Percentiles rank a stretch among this genome's conserved stretches.
These are phyloP conservation scores for Phialophora macrospora DNA, from an alignment of 2,329 filamentous ascomycete genomes.

Conservation along the genomic window DNA sequence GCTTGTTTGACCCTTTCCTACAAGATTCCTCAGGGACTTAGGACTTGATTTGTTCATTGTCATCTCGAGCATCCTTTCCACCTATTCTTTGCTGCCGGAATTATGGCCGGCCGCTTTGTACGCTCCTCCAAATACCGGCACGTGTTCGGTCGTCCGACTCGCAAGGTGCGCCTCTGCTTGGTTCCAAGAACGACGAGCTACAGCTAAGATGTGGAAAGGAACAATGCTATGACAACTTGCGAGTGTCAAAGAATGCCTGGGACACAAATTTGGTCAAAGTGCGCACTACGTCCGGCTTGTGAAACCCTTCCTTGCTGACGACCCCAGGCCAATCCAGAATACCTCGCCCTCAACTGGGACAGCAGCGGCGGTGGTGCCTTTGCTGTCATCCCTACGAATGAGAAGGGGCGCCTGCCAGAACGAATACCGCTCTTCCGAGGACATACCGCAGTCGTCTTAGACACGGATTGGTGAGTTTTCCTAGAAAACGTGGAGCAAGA, in stretches of 20 bases:
- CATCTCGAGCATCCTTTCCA: neutral
- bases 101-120: conserved; percentile 74
- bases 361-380: conserved; percentile 94
- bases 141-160: conserved; percentile 93
- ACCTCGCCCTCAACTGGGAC: conserved; percentile 98
- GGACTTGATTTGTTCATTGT: conserved; percentile 12
- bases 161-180: conserved; percentile 64
- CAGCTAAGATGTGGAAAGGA: conserved; percentile 60
- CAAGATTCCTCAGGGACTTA: conserved; percentile 10
- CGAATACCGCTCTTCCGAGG: conserved; percentile 93
- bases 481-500: conserved; percentile 13
- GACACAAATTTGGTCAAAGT: conserved; percentile 99
- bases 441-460: conserved; percentile 91
- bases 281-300: conserved; percentile 46
- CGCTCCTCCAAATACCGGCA: conserved; percentile 80
- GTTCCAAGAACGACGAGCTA: conserved; percentile 12
- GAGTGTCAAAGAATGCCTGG: conserved; percentile 98
- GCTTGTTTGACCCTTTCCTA: conserved; percentile 9
- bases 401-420: conserved; percentile 89
- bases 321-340: conserved; percentile 88
- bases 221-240: conserved; percentile 97
- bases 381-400: conserved; percentile 87
- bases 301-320: conserved; percentile 33
- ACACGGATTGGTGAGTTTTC: conserved; percentile 84
- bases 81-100: conserved; percentile 1